Evolutionary conservation across 306 rosid genomes (phyloP).

Genomic region (Ceratonia siliqua): DNA sequence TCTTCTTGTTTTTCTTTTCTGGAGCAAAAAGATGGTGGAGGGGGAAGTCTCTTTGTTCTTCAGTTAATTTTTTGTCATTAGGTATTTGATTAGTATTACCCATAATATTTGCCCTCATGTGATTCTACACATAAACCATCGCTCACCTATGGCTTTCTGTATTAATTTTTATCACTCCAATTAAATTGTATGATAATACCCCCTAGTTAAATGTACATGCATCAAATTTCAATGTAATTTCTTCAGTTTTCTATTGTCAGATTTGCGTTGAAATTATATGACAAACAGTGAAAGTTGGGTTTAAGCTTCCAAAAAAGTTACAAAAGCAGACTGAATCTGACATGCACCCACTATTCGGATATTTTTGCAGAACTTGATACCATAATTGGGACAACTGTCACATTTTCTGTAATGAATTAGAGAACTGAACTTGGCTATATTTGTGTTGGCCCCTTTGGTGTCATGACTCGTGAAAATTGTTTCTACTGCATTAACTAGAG

Average conservation of each 20-base stretch:
- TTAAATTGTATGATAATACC: not conserved
- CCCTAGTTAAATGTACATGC: not conserved
- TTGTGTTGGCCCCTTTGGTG: not conserved
- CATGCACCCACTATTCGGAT: not conserved
- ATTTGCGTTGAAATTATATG: not conserved
- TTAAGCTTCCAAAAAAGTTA: no score
- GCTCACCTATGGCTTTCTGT: not conserved
- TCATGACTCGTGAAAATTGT: not conserved
- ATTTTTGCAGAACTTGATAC: not conserved
- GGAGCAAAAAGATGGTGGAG: not conserved
- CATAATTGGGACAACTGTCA: not conserved
- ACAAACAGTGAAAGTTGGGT: no score
- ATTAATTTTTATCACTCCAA: not conserved
- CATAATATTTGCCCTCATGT: constrained; percentile 1
- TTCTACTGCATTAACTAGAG: not conserved
- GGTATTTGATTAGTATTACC: not conserved
- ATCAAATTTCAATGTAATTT: constrained; percentile 11
- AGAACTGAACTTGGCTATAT: not conserved
- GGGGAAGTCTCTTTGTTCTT: not conserved
- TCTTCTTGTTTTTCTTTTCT: not conserved
- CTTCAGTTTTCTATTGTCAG: not conserved
- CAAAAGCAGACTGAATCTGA: not conserved
- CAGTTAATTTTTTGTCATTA: not conserved
- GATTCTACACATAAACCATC: not conserved
- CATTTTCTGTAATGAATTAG: not conserved